A percentile compares a stretch with the other conserved stretches of the same genome.
Evolutionary conservation across 306 rosid species (phyloP).

Genomic region (Cajanus cajan): DNA sequence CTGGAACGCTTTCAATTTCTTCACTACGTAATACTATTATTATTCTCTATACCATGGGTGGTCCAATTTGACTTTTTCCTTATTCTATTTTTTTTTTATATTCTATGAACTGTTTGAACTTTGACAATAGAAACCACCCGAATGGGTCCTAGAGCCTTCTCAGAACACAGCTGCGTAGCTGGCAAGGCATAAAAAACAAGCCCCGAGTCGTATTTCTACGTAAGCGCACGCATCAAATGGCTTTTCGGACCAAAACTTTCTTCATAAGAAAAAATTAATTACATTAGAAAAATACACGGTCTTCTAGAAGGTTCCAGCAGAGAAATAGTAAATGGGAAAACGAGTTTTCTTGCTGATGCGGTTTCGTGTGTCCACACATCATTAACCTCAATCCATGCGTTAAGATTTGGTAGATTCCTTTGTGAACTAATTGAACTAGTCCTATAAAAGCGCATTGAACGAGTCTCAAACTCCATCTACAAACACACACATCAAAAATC

Average conservation of each 20-base stretch:
- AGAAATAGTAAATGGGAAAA: constrained; percentile 11
- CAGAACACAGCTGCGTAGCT: not conserved
- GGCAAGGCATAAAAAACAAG: constrained; percentile 1
- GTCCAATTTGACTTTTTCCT: not conserved
- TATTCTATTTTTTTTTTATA: not conserved
- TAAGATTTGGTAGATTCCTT: not conserved
- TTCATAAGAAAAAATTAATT: no score
- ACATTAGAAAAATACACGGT: not conserved
- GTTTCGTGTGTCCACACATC: not conserved
- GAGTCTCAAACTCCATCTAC: not conserved
- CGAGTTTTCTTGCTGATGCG: constrained; percentile 12
- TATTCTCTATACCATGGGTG: not conserved
- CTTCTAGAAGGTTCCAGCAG: constrained; percentile 28
- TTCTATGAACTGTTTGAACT: not conserved
- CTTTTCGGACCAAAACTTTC: no score
- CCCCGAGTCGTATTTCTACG: not conserved
- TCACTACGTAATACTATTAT: not conserved
- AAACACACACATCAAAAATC: not conserved
- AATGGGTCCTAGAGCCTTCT: constrained; percentile 7
- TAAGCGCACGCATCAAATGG: constrained; percentile 28
- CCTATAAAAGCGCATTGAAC: not conserved
- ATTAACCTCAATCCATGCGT: not conserved
- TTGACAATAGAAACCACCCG: no score
- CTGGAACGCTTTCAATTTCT: not conserved
- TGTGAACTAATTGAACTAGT: not conserved